These are phyloP conservation scores for Nannizziopsis arthrosporioides DNA, from an alignment of 2,329 filamentous ascomycete genomes.

Conservation along the genomic window DNA sequence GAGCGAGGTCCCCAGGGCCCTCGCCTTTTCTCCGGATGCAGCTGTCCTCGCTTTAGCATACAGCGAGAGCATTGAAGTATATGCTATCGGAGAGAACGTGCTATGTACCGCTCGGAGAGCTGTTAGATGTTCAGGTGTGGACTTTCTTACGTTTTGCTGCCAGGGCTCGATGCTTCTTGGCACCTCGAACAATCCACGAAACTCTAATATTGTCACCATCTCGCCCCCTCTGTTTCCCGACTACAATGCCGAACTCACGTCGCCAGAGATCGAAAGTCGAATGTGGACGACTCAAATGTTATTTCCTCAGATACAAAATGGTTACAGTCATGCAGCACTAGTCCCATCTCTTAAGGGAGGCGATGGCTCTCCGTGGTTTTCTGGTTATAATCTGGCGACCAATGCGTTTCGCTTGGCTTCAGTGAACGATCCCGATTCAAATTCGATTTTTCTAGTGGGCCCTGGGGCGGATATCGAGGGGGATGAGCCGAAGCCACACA, in stretches of 20 bases:
- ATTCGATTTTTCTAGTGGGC: slow-evolving; percentile 67
- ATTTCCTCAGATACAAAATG: slow-evolving; percentile 67
- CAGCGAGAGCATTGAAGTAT: slow-evolving; percentile 78
- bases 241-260: slow-evolving; percentile 38
- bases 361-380: slow-evolving; percentile 59
- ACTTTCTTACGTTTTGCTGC: slow-evolving; percentile 61
- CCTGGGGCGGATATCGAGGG: slow-evolving; percentile 40
- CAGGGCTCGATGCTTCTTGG: slow-evolving; percentile 70
- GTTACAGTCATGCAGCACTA: slow-evolving; percentile 65
- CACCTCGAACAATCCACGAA: slow-evolving; percentile 54
- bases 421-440: slow-evolving; percentile 61
- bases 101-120: slow-evolving; percentile 57
- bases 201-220: slow-evolving; percentile 61
- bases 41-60: slow-evolving; percentile 75
- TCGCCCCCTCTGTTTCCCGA: slow-evolving; percentile 68
- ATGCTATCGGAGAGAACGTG: slow-evolving; percentile 55
- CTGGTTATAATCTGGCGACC: slow-evolving; percentile 65
- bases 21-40: slow-evolving; percentile 70
- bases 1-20: slow-evolving; percentile 64
- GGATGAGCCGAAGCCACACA: slow-evolving; percentile 54
- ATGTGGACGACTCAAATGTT: slow-evolving; percentile 80
- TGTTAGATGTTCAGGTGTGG: slow-evolving; percentile 67
- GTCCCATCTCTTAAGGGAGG: slow-evolving; percentile 39
- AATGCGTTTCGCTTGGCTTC: slow-evolving; percentile 68
- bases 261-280: slow-evolving; percentile 52